Base-by-base conservation (phyloP, 306 rosid genomes). In the Castanea crenata region DNA sequence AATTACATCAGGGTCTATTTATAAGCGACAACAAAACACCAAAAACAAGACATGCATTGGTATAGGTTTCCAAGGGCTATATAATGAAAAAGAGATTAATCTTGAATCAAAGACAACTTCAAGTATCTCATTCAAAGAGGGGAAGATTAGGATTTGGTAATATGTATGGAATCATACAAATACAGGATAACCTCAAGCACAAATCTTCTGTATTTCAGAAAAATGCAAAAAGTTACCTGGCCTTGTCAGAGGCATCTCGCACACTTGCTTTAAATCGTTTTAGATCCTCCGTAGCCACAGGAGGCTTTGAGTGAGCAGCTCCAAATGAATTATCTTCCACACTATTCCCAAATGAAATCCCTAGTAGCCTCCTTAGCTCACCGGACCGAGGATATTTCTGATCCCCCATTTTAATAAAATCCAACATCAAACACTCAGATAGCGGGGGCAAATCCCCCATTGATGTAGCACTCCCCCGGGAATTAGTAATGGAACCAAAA, bases 251-350 rank as follows among this genome's bases (percentile, higher is more conserved):
- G 73, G 90, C 84, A 77, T 85, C 97, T 78, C 74, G 76, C 52
- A 94, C 58, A 58, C 82, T 77, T 54, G 88, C 90, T 84, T 86
- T 91, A 82, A 91, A 85, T 73, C 84, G 89, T 76, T 91, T 89
- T 63, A 92, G 83, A 51, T 90, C 94, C 88, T 86, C 97, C 9
- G 76, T 75, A 58, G 89, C 97, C 82, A 77, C 85, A 38, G 86
- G 83, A 77, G 85, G 81, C 86, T 89, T 92, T 71, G 79, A 73
- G 88, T 89, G 88, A 84, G 89, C 84, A 84, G 86, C 79, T 77
- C 89, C 94, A 83, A 86, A 85, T 64, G 90, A 82, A 85, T 77
- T 76, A 74, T 94, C 96, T 86, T 89, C 96, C 29, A 58, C 78
- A 55, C 80, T 83, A 75, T 84, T 84, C 78, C 94, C 96, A 81